phyloP scores from a whole-genome alignment of 108 stramenopile genomes.

The Stephanodiscus triporus region DNA sequence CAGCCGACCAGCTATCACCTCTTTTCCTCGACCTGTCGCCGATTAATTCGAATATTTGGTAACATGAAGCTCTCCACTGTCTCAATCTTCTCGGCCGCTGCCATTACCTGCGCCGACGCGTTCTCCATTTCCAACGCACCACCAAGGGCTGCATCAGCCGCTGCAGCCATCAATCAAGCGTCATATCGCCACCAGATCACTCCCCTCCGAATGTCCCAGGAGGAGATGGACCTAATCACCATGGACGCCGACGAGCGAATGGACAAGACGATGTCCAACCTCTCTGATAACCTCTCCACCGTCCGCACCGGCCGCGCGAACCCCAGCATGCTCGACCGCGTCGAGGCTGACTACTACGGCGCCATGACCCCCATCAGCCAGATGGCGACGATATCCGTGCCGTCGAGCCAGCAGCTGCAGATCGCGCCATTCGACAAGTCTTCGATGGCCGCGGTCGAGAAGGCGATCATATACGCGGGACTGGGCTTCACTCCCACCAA shows the following conservation, averaged over 20 bases:
- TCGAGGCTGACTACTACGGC: slow-evolving; percentile 92
- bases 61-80: slow-evolving; percentile 33
- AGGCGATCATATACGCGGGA: slow-evolving; percentile 88
- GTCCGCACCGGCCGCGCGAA: slow-evolving; percentile 93
- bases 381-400: slow-evolving; percentile 87
- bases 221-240: slow-evolving; percentile 52
- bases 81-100: slow-evolving; percentile 18
- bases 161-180: slow-evolving; percentile 1
- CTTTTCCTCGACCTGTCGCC: neutral
- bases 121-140: slow-evolving; percentile 26
- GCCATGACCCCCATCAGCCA: slow-evolving; percentile 90
- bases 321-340: slow-evolving; percentile 88
- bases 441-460: slow-evolving; percentile 72
- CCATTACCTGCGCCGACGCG: slow-evolving; percentile 9
- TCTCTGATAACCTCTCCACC: slow-evolving; percentile 73
- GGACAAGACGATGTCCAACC: slow-evolving; percentile 84
- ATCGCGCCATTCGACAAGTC: slow-evolving; percentile 90
- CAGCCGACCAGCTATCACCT: too few relatives aligned
- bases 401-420: slow-evolving; percentile 87
- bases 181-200: neutral
- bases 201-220: slow-evolving; percentile 39
- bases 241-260: slow-evolving; percentile 82
- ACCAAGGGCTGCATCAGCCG: neutral
- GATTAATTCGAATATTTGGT: neutral
- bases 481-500: slow-evolving; percentile 91